Conservation (phyloP, 805 yeast genomes). For the Saitoella complicata region DNA sequence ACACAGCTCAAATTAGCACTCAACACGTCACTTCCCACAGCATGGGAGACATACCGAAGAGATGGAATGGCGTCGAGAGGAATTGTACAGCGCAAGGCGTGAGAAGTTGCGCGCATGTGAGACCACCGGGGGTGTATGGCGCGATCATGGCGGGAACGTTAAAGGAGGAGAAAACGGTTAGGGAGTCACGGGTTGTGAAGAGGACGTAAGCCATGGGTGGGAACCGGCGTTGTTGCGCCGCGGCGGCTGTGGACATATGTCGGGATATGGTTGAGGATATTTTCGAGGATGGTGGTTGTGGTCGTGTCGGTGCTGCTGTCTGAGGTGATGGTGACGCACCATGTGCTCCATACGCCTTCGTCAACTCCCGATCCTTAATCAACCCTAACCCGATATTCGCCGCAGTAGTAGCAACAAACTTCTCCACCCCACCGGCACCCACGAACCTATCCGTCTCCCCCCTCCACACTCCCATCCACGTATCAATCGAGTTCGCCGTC, state of each 20-base stretch:
- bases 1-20: neutral
- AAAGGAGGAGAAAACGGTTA: neutral
- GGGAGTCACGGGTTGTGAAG: neutral
- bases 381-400: neutral
- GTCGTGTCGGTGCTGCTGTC: neutral
- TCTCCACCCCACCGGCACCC: neutral
- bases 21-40: neutral
- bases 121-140: neutral
- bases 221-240: neutral
- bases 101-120: neutral
- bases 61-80: slow-evolving; percentile 1
- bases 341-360: neutral
- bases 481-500: slow-evolving; percentile 1
- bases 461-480: neutral
- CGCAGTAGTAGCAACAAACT: neutral
- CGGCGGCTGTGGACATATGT: too few relatives aligned
- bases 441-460: neutral
- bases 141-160: slow-evolving; percentile 1
- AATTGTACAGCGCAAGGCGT: slow-evolving; percentile 2
- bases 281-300: too few relatives aligned
- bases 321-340: too few relatives aligned
- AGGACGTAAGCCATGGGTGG: neutral
- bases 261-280: too few relatives aligned
- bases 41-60: neutral
- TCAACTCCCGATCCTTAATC: neutral